Conservation (phyloP, 1,284 basidiomycete species). For the Sanghuangporus sanghuang region DNA sequence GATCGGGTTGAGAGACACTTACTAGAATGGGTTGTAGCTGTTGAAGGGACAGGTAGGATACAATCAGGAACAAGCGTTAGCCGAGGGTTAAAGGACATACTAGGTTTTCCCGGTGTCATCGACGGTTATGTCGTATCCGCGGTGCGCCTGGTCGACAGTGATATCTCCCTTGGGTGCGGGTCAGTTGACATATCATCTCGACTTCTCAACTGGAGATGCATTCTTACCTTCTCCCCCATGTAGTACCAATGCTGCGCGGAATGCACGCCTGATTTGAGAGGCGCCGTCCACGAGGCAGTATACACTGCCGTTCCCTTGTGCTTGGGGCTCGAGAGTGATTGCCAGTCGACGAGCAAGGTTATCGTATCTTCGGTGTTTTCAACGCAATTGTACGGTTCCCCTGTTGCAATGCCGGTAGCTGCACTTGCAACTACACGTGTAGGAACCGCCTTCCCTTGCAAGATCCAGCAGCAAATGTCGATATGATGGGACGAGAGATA, state of each 20-base stretch:
- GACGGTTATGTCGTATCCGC: slow-evolving; percentile 83
- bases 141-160: slow-evolving; percentile 87
- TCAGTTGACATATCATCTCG: slow-evolving; percentile 7
- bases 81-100: slow-evolving; percentile 25
- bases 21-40: slow-evolving; percentile 87
- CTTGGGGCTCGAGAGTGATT: slow-evolving; percentile 62
- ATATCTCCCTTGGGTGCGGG: slow-evolving; percentile 67
- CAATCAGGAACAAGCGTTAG: not conserved
- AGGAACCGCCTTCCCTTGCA: slow-evolving; percentile 75
- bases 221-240: slow-evolving; percentile 78
- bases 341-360: slow-evolving; percentile 91
- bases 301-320: slow-evolving; percentile 82
- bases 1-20: slow-evolving; percentile 28
- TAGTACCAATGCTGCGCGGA: slow-evolving; percentile 93
- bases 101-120: slow-evolving; percentile 80
- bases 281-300: slow-evolving; percentile 88
- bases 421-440: slow-evolving; percentile 85
- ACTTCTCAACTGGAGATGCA: slow-evolving; percentile 2
- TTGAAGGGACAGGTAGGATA: not conserved
- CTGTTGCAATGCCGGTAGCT: slow-evolving; percentile 83
- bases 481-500: slow-evolving; percentile 94
- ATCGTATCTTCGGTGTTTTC: slow-evolving; percentile 90
- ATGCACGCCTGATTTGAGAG: slow-evolving; percentile 73
- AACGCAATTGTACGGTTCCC: slow-evolving; percentile 80
- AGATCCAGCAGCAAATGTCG: slow-evolving; percentile 88